Evolutionary conservation across 139 green algal genomes (phyloP).

Genomic region (Diplosphaera chodatii): DNA sequence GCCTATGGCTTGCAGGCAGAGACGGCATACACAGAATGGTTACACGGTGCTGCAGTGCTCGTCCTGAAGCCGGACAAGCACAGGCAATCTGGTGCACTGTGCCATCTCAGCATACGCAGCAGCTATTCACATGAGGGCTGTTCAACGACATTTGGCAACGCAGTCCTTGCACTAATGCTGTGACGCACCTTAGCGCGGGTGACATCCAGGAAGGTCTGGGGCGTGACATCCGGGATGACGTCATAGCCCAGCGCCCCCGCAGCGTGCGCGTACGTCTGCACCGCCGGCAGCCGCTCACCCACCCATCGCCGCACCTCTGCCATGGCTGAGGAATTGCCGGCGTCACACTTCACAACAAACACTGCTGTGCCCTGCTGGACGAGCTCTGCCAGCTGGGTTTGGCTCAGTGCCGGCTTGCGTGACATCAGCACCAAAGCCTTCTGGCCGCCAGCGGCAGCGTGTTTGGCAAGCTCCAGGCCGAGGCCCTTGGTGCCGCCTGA

Average conservation of each 20-base stretch:
- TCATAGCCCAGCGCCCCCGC: constrained; percentile 24
- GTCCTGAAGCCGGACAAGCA: too few relatives aligned
- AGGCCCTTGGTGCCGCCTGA: constrained; percentile 30
- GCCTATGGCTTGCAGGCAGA: too few relatives aligned
- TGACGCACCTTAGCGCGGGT: neutral
- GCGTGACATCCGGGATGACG: constrained; percentile 14
- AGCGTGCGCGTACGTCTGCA: constrained; percentile 20
- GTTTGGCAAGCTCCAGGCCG: constrained; percentile 14
- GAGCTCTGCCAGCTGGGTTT: constrained; percentile 1
- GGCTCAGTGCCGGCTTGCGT: neutral
- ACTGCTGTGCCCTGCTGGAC: neutral
- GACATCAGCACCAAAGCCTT: constrained; percentile 19
- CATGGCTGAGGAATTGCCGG: neutral
- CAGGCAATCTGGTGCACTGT: too few relatives aligned
- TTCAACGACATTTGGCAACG: too few relatives aligned
- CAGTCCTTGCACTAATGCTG: too few relatives aligned
- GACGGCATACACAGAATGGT: too few relatives aligned
- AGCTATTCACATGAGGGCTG: too few relatives aligned
- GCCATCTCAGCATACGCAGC: too few relatives aligned
- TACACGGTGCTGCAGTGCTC: too few relatives aligned
- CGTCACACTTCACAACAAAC: constrained; percentile 14
- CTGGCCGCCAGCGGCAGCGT: neutral
- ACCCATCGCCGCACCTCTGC: constrained; percentile 5
- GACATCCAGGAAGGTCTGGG: neutral
- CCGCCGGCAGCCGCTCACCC: constrained; percentile 20